These are phyloP conservation scores for Mycena vulgaris DNA, from an alignment of 768 basidiomycete genomes.

Conservation along the genomic window DNA sequence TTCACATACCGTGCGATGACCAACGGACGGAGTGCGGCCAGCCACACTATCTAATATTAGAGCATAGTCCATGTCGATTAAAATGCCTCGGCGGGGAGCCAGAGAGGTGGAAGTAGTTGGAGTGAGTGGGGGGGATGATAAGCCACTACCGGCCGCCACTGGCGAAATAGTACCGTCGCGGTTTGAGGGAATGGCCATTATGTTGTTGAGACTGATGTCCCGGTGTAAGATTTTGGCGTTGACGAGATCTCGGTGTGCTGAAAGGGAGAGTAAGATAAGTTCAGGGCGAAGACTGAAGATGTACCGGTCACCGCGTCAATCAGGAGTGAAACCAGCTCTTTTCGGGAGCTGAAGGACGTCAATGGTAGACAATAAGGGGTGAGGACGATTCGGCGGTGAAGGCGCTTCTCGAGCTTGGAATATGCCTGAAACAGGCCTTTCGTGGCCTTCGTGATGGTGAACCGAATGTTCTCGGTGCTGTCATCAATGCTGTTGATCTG, in stretches of 20 bases:
- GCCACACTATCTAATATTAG: neutral
- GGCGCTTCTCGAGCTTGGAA: neutral
- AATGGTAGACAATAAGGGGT: neutral
- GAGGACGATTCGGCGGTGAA: constrained; percentile 10
- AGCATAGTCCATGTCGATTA: constrained; percentile 23
- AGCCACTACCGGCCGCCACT: no score
- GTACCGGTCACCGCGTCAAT: constrained; percentile 3
- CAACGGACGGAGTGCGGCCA: neutral
- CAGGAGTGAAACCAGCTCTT: neutral
- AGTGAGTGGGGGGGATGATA: no score
- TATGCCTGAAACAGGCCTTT: neutral
- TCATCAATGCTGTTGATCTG: neutral
- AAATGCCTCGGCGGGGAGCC: neutral
- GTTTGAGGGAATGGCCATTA: no score
- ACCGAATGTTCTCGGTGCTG: neutral
- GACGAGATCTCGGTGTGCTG: neutral
- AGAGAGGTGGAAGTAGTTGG: no score
- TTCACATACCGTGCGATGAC: constrained; percentile 11
- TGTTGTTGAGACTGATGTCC: constrained; percentile 8
- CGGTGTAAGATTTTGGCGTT: neutral
- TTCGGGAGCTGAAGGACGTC: neutral
- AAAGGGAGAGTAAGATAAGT: neutral
- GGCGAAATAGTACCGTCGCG: no score
- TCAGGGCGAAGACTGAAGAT: neutral
- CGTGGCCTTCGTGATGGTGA: neutral